phyloP scores from a whole-genome alignment of 169 alveolate genomes.

The Cystoisospora suis region DNA sequence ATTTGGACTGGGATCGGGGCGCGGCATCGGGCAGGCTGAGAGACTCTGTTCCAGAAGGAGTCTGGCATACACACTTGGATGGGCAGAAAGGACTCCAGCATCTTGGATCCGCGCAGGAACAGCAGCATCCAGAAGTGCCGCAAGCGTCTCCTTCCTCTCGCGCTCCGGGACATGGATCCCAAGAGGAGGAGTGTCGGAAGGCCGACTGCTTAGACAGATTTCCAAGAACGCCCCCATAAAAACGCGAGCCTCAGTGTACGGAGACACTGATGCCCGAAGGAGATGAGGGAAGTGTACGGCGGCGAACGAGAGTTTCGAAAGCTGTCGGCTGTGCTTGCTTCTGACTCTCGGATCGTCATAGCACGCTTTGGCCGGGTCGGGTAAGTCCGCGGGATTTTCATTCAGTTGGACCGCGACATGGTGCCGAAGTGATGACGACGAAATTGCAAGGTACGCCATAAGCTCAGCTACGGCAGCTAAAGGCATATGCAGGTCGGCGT shows the following conservation, averaged over 20 bases:
- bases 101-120: too few species aligned
- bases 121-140: too few species aligned
- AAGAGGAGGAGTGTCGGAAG: too few species aligned
- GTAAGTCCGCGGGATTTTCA: neutral
- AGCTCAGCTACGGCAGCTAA: neutral
- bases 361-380: neutral
- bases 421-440: neutral
- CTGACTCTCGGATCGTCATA: neutral
- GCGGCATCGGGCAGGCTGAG: too few species aligned
- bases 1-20: too few species aligned
- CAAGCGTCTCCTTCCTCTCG: too few species aligned
- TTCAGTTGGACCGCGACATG: neutral
- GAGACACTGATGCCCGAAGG: neutral
- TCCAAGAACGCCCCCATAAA: slow-evolving; percentile 1
- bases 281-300: slow-evolving; percentile 9
- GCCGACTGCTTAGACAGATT: neutral
- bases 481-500: neutral
- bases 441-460: neutral
- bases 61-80: too few species aligned
- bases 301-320: neutral
- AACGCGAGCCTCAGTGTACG: neutral
- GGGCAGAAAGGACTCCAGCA: too few species aligned
- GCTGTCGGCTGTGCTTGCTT: neutral
- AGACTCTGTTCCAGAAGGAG: too few species aligned
- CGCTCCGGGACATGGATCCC: too few species aligned